A percentile compares a stretch with the other conserved stretches of the same genome.
These are phyloP conservation scores for Colletotrichum kahawae DNA, from an alignment of 2,329 filamentous ascomycete genomes.

Conservation along the genomic window DNA sequence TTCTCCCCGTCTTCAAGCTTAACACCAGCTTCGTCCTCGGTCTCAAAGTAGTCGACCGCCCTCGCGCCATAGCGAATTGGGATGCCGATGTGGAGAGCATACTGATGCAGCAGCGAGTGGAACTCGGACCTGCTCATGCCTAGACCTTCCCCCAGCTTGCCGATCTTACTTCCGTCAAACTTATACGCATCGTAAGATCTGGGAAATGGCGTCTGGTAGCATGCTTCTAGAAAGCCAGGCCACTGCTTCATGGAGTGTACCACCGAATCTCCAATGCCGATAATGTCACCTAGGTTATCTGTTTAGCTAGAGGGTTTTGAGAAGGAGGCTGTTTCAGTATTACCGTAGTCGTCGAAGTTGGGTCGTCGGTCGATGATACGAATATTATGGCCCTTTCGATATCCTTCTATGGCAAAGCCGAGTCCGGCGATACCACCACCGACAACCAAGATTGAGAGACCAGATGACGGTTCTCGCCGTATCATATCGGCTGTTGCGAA, in stretches of 20 bases:
- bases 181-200: not conserved
- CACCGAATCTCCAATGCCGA: not conserved
- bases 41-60: not conserved
- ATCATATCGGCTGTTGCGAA: not conserved
- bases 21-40: not conserved
- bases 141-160: not conserved
- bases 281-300: not conserved
- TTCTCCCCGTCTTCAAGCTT: not conserved
- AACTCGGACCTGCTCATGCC: not conserved
- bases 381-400: constrained; percentile 13
- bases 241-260: not conserved
- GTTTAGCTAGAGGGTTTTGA: not conserved
- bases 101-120: not conserved
- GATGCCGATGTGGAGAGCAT: not conserved
- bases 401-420: constrained; percentile 12
- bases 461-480: not conserved
- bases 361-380: not conserved
- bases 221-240: not conserved
- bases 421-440: constrained; percentile 6
- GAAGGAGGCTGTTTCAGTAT: not conserved
- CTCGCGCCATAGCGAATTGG: not conserved
- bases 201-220: not conserved
- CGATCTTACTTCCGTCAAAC: not conserved
- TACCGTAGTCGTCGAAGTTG: not conserved
- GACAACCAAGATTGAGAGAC: not conserved